A percentile compares a stretch with the other conserved stretches of the same genome.
Conservation (phyloP, 202 grass and related monocot species). For the Cymbopogon flexuosus region DNA sequence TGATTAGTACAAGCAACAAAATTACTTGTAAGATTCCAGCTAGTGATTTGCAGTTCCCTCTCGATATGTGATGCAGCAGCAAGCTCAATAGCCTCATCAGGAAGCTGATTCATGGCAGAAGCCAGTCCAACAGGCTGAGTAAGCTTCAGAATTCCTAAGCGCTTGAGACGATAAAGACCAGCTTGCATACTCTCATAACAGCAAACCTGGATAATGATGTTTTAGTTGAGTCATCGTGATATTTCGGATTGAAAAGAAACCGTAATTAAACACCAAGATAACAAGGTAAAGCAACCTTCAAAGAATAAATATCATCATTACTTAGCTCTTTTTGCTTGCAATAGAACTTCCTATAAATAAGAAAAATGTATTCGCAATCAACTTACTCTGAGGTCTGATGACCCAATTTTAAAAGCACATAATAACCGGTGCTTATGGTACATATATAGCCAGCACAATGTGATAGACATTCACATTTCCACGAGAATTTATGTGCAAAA, state of each 20-base stretch:
- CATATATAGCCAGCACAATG: no score
- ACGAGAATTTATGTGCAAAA: no score
- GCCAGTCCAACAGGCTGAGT: constrained; percentile 67
- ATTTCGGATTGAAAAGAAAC: not conserved
- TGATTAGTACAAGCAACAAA: constrained; percentile 93
- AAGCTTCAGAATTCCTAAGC: constrained; percentile 80
- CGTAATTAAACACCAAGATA: no score
- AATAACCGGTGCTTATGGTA: no score
- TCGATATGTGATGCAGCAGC: constrained; percentile 88
- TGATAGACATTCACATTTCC: no score
- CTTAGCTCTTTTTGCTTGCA: no score
- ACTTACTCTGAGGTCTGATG: no score
- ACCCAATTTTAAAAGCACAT: no score
- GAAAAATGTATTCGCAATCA: no score
- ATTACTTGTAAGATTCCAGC: constrained; percentile 99
- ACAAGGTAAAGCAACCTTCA: no score
- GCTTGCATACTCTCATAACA: constrained; percentile 98
- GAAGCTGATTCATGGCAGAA: constrained; percentile 89
- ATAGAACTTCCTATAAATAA: no score
- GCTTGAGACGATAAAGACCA: constrained; percentile 72
- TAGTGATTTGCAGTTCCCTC: constrained; percentile 89
- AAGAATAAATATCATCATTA: no score
- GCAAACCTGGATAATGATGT: constrained; percentile 56
- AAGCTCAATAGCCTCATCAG: constrained; percentile 88
- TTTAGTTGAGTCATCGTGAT: constrained; percentile 4